Evolutionary conservation across 805 yeast genomes (phyloP).

Genomic region (Priceomyces medius): DNA sequence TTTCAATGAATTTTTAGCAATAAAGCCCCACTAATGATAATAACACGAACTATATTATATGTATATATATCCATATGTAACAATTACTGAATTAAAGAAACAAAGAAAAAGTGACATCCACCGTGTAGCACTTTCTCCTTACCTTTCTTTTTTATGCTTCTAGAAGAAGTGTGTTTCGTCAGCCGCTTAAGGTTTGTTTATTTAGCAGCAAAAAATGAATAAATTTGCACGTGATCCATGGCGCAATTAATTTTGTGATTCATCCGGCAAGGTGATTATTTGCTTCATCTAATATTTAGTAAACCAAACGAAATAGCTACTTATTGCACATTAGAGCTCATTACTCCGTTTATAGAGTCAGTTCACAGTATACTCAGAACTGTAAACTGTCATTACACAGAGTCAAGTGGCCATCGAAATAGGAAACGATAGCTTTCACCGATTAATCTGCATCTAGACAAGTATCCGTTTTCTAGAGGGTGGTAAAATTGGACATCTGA

Average conservation of each 20-base stretch:
- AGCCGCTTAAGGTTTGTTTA: neutral
- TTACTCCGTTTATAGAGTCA: neutral
- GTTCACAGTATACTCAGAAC: neutral
- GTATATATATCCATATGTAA: neutral
- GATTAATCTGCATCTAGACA: neutral
- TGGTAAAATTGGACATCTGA: neutral
- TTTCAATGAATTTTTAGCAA: neutral
- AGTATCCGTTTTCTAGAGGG: neutral
- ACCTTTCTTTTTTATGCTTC: neutral
- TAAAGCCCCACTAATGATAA: neutral
- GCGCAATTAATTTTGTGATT: slow-evolving; percentile 3
- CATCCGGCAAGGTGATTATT: slow-evolving; percentile 2
- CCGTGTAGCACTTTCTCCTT: neutral
- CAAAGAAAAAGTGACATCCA: too few species aligned
- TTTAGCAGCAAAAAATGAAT: neutral
- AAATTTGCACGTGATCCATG: slow-evolving; percentile 2
- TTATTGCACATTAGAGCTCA: neutral
- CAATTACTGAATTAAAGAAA: neutral
- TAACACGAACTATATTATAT: neutral
- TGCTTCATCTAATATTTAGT: slow-evolving; percentile 1
- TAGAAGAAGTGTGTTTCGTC: neutral
- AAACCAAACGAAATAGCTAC: neutral
- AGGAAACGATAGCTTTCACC: neutral
- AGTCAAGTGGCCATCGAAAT: neutral
- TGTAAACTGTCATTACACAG: neutral